phyloP scores from a whole-genome alignment of 495 filamentous ascomycete species.

The Neurospora sp. region DNA sequence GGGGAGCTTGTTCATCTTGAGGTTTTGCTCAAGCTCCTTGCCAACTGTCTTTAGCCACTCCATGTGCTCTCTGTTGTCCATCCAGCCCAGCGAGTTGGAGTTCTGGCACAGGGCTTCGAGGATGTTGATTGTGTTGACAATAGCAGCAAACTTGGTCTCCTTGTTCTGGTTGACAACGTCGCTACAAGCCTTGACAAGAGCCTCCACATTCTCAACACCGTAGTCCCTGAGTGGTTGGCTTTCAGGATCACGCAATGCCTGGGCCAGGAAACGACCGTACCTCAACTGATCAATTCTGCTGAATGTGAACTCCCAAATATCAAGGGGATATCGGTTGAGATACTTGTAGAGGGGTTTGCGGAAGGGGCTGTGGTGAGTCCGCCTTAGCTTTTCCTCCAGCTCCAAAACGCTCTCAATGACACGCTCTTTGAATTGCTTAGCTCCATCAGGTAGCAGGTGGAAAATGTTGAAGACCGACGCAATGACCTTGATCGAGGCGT shows the following conservation, averaged over 20 bases:
- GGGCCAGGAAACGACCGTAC: constrained; percentile 90
- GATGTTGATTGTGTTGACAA: constrained; percentile 81
- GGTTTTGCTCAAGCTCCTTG: constrained; percentile 61
- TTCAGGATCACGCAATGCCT: constrained; percentile 68
- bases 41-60: constrained; percentile 62
- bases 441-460: constrained; percentile 81
- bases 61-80: constrained; percentile 65
- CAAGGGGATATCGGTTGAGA: constrained; percentile 82
- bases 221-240: constrained; percentile 66
- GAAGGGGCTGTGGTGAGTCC: constrained; percentile 92
- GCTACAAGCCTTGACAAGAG: constrained; percentile 54
- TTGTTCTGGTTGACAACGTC: constrained; percentile 48
- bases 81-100: constrained; percentile 53
- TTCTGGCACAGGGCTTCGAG: constrained; percentile 63
- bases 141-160: constrained; percentile 54
- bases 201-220: constrained; percentile 62
- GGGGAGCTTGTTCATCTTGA: constrained; percentile 58
- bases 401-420: constrained; percentile 83
- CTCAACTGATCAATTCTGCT: constrained; percentile 67
- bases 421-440: constrained; percentile 79
- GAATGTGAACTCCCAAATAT: constrained; percentile 71
- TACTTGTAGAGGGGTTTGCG: constrained; percentile 87
- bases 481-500: constrained; percentile 82
- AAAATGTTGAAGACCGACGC: constrained; percentile 93
- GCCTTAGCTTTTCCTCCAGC: constrained; percentile 72